Conservation (phyloP, 2,329 filamentous ascomycete species). For the Arthroderma sp. region DNA sequence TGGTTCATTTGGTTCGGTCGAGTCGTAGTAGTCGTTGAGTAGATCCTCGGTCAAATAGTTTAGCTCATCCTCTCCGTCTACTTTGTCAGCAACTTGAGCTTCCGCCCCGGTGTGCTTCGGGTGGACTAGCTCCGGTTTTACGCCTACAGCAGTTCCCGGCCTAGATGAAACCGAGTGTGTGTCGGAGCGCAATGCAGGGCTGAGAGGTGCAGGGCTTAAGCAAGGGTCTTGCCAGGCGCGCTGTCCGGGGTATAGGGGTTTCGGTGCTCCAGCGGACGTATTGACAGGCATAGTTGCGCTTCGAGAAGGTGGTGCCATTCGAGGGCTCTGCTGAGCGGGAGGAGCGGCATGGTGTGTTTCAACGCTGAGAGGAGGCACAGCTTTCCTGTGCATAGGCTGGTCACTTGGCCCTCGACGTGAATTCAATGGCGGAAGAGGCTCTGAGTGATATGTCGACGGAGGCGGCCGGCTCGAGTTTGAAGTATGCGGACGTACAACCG, state of each 20-base stretch:
- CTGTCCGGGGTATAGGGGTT: constrained; percentile 27
- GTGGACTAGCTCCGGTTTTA: constrained; percentile 13
- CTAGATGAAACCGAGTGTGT: constrained; percentile 15
- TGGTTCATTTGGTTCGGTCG: constrained; percentile 28
- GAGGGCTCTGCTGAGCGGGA: constrained; percentile 14
- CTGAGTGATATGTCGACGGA: constrained; percentile 18
- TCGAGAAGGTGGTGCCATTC: constrained; percentile 17
- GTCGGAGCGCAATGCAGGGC: constrained; percentile 9
- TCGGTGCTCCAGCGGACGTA: constrained; percentile 11
- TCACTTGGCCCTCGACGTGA: background rate
- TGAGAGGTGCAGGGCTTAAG: constrained; percentile 9
- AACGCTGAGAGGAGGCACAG: background rate
- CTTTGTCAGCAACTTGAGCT: constrained; percentile 1
- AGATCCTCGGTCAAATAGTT: constrained; percentile 35
- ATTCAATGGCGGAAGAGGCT: constrained; percentile 7
- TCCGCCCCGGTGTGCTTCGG: constrained; percentile 5
- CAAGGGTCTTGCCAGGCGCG: constrained; percentile 24
- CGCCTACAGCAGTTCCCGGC: constrained; percentile 20
- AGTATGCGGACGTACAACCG: constrained; percentile 27
- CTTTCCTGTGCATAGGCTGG: background rate
- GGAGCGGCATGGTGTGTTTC: constrained; percentile 2
- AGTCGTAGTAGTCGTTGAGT: constrained; percentile 38
- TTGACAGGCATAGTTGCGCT: constrained; percentile 29
- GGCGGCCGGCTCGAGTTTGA: constrained; percentile 28
- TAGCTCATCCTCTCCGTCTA: constrained; percentile 22